These are phyloP conservation scores for Psilocybe sp. DNA, from an alignment of 768 basidiomycete species.

Conservation along the genomic window DNA sequence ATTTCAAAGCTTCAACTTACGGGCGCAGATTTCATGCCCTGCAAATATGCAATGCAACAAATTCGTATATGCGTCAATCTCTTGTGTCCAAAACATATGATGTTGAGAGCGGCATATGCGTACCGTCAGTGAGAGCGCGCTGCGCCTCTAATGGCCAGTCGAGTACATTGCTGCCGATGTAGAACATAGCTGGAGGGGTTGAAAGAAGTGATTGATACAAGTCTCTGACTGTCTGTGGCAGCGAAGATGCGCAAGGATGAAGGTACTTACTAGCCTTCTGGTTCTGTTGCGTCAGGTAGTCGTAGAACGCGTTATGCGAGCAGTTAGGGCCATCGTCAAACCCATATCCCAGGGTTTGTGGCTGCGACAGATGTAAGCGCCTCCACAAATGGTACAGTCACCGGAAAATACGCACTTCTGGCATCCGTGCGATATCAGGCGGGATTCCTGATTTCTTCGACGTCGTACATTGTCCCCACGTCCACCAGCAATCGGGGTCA, in stretches of 20 bases:
- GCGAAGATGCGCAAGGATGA: neutral
- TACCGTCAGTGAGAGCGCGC: conserved; percentile 49
- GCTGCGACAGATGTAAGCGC: conserved; percentile 26
- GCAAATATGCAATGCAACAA: neutral
- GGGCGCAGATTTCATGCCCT: conserved; percentile 60
- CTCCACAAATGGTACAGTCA: no score
- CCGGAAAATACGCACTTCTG: conserved; percentile 36
- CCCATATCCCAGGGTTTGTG: conserved; percentile 53
- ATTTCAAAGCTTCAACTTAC: conserved; percentile 34
- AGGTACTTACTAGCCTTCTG: conserved; percentile 57
- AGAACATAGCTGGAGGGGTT: conserved; percentile 52
- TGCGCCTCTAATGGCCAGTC: conserved; percentile 57
- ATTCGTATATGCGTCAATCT: no score
- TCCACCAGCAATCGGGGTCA: conserved; percentile 59
- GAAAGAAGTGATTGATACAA: neutral
- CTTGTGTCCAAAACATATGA: no score
- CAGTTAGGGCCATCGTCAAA: conserved; percentile 70
- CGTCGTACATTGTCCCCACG: conserved; percentile 37
- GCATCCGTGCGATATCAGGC: conserved; percentile 40
- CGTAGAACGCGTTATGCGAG: conserved; percentile 61
- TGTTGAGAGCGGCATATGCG: conserved; percentile 6
- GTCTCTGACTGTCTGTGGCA: neutral
- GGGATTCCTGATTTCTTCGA: conserved; percentile 46
- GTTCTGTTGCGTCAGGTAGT: conserved; percentile 46
- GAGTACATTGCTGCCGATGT: conserved; percentile 56